Evolutionary conservation across 306 rosid species (phyloP).

Genomic region (Cicer yamashitae): DNA sequence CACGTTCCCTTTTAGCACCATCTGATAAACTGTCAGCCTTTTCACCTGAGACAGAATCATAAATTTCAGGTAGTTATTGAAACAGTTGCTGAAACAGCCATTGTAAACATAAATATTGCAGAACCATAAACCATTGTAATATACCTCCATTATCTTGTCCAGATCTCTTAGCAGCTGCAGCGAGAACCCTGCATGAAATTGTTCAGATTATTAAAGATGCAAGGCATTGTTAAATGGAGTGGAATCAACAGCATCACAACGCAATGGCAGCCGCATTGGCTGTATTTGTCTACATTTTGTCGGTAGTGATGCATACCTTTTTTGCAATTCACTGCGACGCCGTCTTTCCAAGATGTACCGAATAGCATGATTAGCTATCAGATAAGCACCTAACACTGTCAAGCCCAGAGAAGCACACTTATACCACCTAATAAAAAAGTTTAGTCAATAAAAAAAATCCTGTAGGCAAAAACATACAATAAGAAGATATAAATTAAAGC

Average conservation of each 20-base stretch:
- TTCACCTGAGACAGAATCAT: conserved; percentile 61
- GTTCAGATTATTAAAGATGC: conserved; percentile 38
- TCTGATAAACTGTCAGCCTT: conserved; percentile 57
- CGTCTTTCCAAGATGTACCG: conserved; percentile 74
- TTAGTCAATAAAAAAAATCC: conserved; percentile 39
- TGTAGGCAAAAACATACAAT: conserved; percentile 16
- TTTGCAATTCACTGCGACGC: conserved; percentile 71
- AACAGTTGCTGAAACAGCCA: conserved; percentile 32
- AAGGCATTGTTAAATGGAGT: conserved; percentile 29
- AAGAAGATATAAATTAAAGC: conserved; percentile 34
- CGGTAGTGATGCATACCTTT: conserved; percentile 53
- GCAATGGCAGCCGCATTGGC: too few species aligned
- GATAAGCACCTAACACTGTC: conserved; percentile 76
- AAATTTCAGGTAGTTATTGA: conserved; percentile 27
- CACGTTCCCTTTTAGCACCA: conserved; percentile 67
- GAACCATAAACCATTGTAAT: neutral
- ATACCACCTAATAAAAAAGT: conserved; percentile 73
- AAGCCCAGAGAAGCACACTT: conserved; percentile 90
- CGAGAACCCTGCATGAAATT: conserved; percentile 79
- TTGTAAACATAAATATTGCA: conserved; percentile 17
- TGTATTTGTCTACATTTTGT: neutral
- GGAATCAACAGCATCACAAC: neutral
- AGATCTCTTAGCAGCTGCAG: conserved; percentile 89
- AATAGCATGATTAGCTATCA: conserved; percentile 79
- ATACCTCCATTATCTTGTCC: conserved; percentile 79